Conservation (phyloP, 2,329 filamentous ascomycete species). For the Aspergillus hiratsukae region DNA sequence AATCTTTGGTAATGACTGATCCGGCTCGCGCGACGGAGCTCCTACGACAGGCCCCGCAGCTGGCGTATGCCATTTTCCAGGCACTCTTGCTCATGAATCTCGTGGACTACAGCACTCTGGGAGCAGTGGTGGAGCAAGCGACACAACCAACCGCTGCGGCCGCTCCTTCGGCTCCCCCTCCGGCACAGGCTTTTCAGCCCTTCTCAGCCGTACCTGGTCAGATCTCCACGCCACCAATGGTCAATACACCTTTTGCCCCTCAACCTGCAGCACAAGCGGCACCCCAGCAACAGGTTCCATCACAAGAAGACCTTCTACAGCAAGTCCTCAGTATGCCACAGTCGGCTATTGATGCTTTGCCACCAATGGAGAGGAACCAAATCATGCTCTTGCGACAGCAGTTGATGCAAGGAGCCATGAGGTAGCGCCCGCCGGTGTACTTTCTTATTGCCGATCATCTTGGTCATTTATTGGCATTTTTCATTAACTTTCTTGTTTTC, state of each 20-base stretch:
- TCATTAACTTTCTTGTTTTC: neutral
- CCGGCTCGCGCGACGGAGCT: conserved; percentile 81
- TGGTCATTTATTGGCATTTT: conserved; percentile 1
- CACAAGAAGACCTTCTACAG: conserved; percentile 70
- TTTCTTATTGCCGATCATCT: neutral
- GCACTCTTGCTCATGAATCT: conserved; percentile 88
- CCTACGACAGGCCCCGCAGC: conserved; percentile 81
- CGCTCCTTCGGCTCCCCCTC: conserved; percentile 29
- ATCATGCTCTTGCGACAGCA: conserved; percentile 71
- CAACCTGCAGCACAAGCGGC: conserved; percentile 43
- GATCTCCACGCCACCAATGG: conserved; percentile 49
- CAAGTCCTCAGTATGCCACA: conserved; percentile 78
- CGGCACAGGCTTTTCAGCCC: conserved; percentile 34
- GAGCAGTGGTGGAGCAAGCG: conserved; percentile 68
- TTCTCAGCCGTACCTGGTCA: conserved; percentile 41
- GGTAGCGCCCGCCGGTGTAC: conserved; percentile 16
- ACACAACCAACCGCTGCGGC: conserved; percentile 38
- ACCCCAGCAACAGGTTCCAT: conserved; percentile 46
- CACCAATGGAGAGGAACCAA: conserved; percentile 70
- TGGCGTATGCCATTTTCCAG: conserved; percentile 93
- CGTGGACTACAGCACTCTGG: conserved; percentile 77
- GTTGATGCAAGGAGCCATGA: conserved; percentile 45
- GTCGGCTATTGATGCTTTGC: conserved; percentile 72
- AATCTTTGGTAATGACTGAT: conserved; percentile 76
- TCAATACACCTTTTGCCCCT: conserved; percentile 38